Evolutionary conservation across 2,329 filamentous ascomycete species (phyloP), one percentile per base, ranked within the genome.

Genomic region (Hypoxylon sp.): DNA sequence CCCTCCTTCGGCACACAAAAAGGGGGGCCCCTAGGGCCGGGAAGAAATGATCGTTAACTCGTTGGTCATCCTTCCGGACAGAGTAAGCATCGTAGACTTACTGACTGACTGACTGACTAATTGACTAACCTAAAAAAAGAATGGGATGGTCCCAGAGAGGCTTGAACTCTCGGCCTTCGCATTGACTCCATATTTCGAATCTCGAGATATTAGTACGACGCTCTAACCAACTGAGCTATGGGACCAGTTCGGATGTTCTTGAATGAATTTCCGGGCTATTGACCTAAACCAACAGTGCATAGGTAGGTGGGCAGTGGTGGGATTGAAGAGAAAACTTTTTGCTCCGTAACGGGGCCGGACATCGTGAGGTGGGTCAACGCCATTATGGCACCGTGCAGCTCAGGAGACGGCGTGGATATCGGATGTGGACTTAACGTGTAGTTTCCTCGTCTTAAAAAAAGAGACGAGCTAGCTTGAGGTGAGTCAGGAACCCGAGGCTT

Each of bases 161-260:
- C 26, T 53, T 43, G 51, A 55, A 51, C 51, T 40, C 40, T 44
- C 46, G 51, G 21, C 51, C 46, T 51, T 47, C 51, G 46, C 51
- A 55, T 55, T 44, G n/a, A 36, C 37, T 42, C 7, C 8, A 27
- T 34, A 48, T 25, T 20, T 7, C 17, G 11, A 15, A 4, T 2
- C 12, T 7, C 8, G 5, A 17, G 17, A 42, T 44, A 54, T 55
- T 47, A 55, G 51, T 55, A 51, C 46, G 51, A 51, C 37, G 46
- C 51, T 55, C 46, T 55, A 46, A 50, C 46, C 41, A 51, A 47
- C 51, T 55, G 51, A 55, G 51, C 46, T 55, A 55, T 55, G 46
- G 41, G 51, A 51, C 41, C 51, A 4, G 15, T 9, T 19, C 29
- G 21, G 9, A 21, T 13, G 17, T 13, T 16, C 16, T 32, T 32